Base-by-base conservation (phyloP, 73 alveolate genomes). In the Symbiodinium pilosum region DNA sequence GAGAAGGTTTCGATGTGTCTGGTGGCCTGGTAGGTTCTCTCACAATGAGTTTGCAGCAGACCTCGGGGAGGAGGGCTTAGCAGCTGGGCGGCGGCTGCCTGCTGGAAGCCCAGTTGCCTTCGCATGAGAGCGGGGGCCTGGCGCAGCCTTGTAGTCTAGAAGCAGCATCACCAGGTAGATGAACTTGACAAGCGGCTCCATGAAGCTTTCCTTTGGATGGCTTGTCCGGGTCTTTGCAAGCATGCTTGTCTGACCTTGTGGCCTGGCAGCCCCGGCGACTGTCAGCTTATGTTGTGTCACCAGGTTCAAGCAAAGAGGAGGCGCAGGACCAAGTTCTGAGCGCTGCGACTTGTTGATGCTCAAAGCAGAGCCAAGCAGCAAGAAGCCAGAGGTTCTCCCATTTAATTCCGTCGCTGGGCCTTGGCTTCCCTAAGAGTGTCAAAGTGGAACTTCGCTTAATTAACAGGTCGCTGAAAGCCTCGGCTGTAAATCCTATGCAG, bases 181-280 rank as follows among this genome's bases (percentile, higher is more conserved):
- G 95, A 88, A 38, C 30, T 88, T 51, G 95, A 88, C 75, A 32
- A 68, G 38, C 68, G 47, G 47, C 87, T 88, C 44, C 95, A 88
- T 40, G 95, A 88, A 64, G 95, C 86, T 36, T 88, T 88, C 44
- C 95, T 88, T 59, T 88, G 95, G 95, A 83, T 88, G 43, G 95
- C 86, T 14, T 88, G 95, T 34, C 12, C 18, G 43, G 44, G 69
- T 44, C 86, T 43, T 71, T 59, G 40, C n/a, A n/a, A n/a, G n/a
- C n/a, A 21, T 16, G 21, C 30, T n/a, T n/a, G n/a, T n/a, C n/a
- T n/a, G n/a, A n/a, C n/a, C n/a, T n/a, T n/a, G n/a, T n/a, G n/a
- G n/a, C n/a, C n/a, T n/a, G n/a, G n/a, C n/a, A n/a, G n/a, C n/a
- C n/a, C n/a, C n/a, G n/a, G n/a, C n/a, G n/a, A n/a, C 18, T 64